Percentiles rank a stretch among this genome's conserved stretches.
These are phyloP conservation scores for Terana coerulea DNA, from an alignment of 768 basidiomycete species.

Conservation along the genomic window DNA sequence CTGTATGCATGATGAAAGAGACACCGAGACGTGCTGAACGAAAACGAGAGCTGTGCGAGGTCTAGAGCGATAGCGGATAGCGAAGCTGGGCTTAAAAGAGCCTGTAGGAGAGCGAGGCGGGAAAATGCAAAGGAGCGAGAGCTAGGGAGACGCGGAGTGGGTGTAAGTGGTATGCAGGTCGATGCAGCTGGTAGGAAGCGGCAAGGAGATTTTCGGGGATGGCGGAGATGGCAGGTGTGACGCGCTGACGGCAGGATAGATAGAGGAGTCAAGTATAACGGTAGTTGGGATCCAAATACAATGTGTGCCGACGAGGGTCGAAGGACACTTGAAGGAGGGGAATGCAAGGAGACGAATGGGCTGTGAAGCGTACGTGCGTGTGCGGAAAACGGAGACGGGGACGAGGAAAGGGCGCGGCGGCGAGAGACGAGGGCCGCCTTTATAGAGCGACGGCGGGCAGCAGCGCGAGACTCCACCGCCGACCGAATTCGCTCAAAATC, in stretches of 20 bases:
- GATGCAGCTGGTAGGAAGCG: neutral
- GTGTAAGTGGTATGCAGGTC: conserved; percentile 1
- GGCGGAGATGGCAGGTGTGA: conserved; percentile 7
- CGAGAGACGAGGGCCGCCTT: neutral
- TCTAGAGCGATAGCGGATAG: conserved; percentile 5
- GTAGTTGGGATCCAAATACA: conserved; percentile 1
- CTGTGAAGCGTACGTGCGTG: neutral
- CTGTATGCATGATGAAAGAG: conserved; percentile 3
- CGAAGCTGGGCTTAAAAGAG: neutral
- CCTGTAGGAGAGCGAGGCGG: neutral
- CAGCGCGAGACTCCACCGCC: neutral
- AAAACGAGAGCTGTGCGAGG: neutral
- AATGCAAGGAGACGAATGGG: neutral
- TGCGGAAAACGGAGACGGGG: conserved; percentile 5
- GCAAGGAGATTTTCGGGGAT: neutral
- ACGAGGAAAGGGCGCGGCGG: neutral
- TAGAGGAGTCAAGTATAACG: conserved; percentile 5
- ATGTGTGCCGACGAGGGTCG: neutral
- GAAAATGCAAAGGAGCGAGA: neutral
- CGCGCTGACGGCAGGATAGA: conserved; percentile 8
- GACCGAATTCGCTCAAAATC: neutral
- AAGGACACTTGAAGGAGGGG: neutral
- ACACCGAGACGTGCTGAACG: neutral
- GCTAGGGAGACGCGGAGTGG: conserved; percentile 3
- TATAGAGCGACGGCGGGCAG: neutral